Conservation (phyloP, 257 asterid species). For the Capsicum pubescens region DNA sequence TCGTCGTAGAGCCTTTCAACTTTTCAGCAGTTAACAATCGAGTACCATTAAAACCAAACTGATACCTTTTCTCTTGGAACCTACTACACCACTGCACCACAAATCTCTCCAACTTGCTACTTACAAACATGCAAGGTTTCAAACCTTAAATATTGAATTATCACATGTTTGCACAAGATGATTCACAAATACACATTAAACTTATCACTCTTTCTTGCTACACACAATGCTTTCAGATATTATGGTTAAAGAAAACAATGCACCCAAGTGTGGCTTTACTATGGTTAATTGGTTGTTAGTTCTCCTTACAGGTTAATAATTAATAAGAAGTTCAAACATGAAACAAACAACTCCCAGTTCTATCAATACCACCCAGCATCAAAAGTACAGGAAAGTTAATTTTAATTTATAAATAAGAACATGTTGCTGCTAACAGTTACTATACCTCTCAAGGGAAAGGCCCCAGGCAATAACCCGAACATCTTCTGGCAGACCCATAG, state of each 20-base stretch:
- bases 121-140: neutral
- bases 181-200: neutral
- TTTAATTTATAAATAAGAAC: neutral
- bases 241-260: neutral
- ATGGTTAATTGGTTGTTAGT: neutral
- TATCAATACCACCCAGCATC: neutral
- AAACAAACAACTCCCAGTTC: neutral
- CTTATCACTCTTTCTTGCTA: neutral
- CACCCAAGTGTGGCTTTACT: neutral
- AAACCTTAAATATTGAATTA: neutral
- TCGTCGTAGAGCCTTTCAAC: neutral
- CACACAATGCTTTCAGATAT: neutral
- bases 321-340: neutral
- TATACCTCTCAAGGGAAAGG: slow-evolving; percentile 94
- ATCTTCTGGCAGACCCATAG: slow-evolving; percentile 98
- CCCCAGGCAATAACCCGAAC: slow-evolving; percentile 99
- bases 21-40: slow-evolving; percentile 8
- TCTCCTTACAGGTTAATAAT: neutral
- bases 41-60: neutral
- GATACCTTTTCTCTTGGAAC: slow-evolving; percentile 11
- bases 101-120: slow-evolving; percentile 7
- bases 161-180: neutral
- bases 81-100: neutral
- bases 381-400: neutral
- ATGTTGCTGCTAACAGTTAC: neutral